Conservation (phyloP, 768 basidiomycete genomes). For the Rhizopogon roseolus region DNA sequence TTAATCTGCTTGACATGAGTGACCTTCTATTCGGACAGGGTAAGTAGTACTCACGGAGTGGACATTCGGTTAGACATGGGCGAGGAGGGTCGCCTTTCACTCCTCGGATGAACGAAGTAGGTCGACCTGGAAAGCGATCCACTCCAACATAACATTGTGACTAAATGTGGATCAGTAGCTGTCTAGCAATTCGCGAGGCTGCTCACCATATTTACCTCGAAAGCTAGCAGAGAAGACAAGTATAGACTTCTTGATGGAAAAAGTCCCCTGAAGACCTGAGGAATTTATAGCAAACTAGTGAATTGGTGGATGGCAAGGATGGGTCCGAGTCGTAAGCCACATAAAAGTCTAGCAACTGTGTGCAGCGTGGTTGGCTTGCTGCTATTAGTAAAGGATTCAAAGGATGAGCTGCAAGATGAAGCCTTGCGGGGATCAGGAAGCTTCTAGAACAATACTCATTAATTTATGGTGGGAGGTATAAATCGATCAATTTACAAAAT, state of each 20-base stretch:
- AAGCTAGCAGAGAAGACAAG: neutral
- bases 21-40: neutral
- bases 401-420: no score
- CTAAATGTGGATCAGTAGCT: neutral
- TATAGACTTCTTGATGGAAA: neutral
- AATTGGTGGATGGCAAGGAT: neutral
- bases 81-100: neutral
- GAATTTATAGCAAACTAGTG: neutral
- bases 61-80: neutral
- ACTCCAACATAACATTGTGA: neutral
- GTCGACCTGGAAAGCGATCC: neutral
- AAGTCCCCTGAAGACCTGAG: neutral
- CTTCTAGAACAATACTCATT: no score
- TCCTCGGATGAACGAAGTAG: neutral
- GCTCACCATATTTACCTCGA: neutral
- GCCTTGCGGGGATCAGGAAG: no score
- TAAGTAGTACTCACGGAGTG: neutral
- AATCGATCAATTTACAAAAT: no score
- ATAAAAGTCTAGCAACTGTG: neutral
- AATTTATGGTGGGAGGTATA: no score
- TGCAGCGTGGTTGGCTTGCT: neutral
- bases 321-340: neutral
- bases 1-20: neutral
- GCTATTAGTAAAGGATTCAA: neutral
- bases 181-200: neutral